Conservation (phyloP, 805 yeast species). For the Saturnispora hagleri region DNA sequence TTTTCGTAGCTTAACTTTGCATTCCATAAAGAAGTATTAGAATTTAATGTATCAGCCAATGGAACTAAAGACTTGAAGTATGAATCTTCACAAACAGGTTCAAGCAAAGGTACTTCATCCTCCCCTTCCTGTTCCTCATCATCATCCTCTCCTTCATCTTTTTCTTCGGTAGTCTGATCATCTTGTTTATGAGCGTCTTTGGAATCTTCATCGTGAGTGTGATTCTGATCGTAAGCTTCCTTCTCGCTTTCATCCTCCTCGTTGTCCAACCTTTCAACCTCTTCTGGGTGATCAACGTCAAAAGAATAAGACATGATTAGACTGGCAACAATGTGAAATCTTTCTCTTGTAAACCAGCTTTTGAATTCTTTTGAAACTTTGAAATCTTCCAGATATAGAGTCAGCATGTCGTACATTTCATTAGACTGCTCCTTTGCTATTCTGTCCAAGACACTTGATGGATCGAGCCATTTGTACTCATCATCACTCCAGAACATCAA, state of each 20-base stretch:
- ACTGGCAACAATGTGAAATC: slow-evolving; percentile 67
- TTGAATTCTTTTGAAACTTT: slow-evolving; percentile 23
- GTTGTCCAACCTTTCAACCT: slow-evolving; percentile 26
- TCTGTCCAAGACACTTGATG: slow-evolving; percentile 61
- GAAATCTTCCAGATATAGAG: slow-evolving; percentile 29
- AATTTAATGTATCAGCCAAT: slow-evolving; percentile 82
- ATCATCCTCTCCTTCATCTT: slow-evolving; percentile 24
- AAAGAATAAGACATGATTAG: slow-evolving; percentile 85
- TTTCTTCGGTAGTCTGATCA: slow-evolving; percentile 26
- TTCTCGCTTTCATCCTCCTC: slow-evolving; percentile 19
- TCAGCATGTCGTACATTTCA: slow-evolving; percentile 42
- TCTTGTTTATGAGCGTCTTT: slow-evolving; percentile 24
- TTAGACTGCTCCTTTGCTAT: slow-evolving; percentile 65
- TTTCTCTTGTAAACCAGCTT: slow-evolving; percentile 36
- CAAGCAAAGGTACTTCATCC: slow-evolving; percentile 11
- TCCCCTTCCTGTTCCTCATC: slow-evolving; percentile 21
- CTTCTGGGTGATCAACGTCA: slow-evolving; percentile 50
- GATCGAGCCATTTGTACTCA: slow-evolving; percentile 49
- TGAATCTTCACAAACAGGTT: slow-evolving; percentile 21
- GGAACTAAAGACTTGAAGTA: slow-evolving; percentile 83
- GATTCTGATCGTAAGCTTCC: slow-evolving; percentile 3
- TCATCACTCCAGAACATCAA: slow-evolving; percentile 72
- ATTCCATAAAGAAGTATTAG: slow-evolving; percentile 69
- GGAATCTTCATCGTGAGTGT: slow-evolving; percentile 7
- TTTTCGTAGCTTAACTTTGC: slow-evolving; percentile 54